A percentile compares a stretch with the other conserved stretches of the same genome.
phyloP scores from a whole-genome alignment of 768 basidiomycete genomes.

The Mycena maculata region DNA sequence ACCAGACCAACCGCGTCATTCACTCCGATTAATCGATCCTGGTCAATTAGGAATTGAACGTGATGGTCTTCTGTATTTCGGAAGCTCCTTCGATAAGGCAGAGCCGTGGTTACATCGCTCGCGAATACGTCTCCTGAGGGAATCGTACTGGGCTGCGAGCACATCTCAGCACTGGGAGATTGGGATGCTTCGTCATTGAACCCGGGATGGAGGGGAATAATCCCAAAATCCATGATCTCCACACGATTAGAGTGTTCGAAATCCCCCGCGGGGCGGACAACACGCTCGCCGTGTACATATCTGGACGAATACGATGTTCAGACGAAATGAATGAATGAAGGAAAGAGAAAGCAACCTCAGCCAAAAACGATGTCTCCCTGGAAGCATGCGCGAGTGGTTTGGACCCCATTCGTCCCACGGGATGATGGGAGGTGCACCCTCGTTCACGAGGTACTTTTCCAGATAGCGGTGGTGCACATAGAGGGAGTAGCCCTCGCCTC shows the following conservation, averaged over 20 bases:
- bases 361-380: conserved; percentile 20
- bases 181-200: background rate
- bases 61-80: conserved; percentile 2
- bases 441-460: conserved; percentile 1
- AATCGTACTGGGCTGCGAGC: background rate
- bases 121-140: background rate
- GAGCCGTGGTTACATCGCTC: conserved; percentile 5
- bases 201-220: background rate
- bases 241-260: background rate
- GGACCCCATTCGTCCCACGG: conserved; percentile 32
- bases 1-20: conserved; percentile 6
- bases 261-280: conserved; percentile 22
- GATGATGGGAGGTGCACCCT: conserved; percentile 1
- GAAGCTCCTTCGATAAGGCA: conserved; percentile 16
- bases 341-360: conserved; percentile 1
- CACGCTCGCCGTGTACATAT: conserved; percentile 35
- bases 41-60: conserved; percentile 19
- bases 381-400: conserved; percentile 19
- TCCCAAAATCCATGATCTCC: conserved; percentile 28
- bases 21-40: conserved; percentile 21
- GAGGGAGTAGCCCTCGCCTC: background rate
- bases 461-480: conserved; percentile 28
- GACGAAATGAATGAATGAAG: background rate
- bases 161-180: background rate
- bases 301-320: background rate